Base-by-base conservation (phyloP, 2,329 filamentous ascomycete species). In the Exophiala sp. region DNA sequence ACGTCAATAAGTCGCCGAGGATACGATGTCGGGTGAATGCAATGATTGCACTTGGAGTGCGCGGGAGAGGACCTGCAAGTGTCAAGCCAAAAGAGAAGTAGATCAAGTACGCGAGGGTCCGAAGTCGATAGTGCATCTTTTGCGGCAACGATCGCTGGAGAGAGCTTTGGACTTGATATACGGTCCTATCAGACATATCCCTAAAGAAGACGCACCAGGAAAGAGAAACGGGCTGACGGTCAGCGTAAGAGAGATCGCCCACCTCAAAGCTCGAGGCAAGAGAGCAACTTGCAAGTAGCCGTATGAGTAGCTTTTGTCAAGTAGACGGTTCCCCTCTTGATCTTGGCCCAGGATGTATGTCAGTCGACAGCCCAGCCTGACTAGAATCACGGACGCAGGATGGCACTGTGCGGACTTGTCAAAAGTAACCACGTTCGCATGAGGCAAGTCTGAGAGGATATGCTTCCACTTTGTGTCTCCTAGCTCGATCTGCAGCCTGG, bases 1-100 rank as follows among this genome's bases (percentile, higher is more conserved):
- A 53, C 45, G 24, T 53, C 50, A 14, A 53, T 49, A 35, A 53
- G 21, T 9, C 50, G 46, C 11, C 16, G 43, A 23, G 50, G 50
- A 39, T 50, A 50, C 9, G 21, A 22, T 19, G 16, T 7, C 6
- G 34, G 21, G 14, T 41, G 18, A 7, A 29, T 9, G 22, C 4
- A 34, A 27, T 21, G 30, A 21, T 21, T 21, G 37, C 46, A 53
- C 18, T 13, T 35, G 10, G 39, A 7, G 35, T 53, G 50, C 1
- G 7, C 18, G 4, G 19, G 14, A 8, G 24, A 42, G 5, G 27
- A 42, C 9, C n/a, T 35, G 32, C 50, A 53, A 14, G 13, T 27
- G 8, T 49, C 42, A 27, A 53, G 50, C 50, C 50, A 53, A 24
- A 38, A 27, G 11, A 10, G 16, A 30, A 49, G 18, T 4, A 53